Conservation (phyloP, 805 yeast genomes). For the Torulaspora indica region DNA sequence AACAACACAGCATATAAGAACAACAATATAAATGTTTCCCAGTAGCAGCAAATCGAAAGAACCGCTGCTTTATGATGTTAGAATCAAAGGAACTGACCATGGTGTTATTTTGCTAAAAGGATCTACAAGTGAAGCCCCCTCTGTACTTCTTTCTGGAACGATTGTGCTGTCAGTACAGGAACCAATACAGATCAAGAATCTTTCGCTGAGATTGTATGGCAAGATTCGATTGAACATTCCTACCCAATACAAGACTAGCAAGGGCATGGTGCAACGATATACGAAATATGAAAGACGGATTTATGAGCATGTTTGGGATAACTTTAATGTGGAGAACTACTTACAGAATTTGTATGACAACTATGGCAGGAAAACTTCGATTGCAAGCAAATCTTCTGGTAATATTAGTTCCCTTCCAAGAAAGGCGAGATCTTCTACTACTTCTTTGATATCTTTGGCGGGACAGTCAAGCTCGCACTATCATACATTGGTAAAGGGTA, state of each 20-base stretch:
- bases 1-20: background rate
- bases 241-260: conserved; percentile 46
- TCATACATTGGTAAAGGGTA: conserved; percentile 60
- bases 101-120: conserved; percentile 84
- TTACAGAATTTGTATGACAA: conserved; percentile 31
- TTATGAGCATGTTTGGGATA: conserved; percentile 77
- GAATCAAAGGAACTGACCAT: conserved; percentile 63
- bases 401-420: conserved; percentile 27
- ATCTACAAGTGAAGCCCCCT: conserved; percentile 66
- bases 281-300: conserved; percentile 54
- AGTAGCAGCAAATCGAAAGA: conserved; percentile 26
- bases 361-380: conserved; percentile 21
- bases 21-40: conserved; percentile 10
- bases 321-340: conserved; percentile 49
- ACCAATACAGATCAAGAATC: conserved; percentile 60
- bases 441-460: conserved; percentile 35
- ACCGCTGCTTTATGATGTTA: conserved; percentile 44
- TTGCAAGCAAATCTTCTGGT: conserved; percentile 20
- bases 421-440: conserved; percentile 33
- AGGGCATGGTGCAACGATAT: conserved; percentile 45
- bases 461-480: conserved; percentile 24
- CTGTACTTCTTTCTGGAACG: conserved; percentile 70
- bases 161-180: conserved; percentile 73
- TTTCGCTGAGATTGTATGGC: conserved; percentile 62
- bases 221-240: conserved; percentile 63